These are phyloP conservation scores for Chaetomium sp. DNA, from an alignment of 2,329 filamentous ascomycete genomes.

Conservation along the genomic window DNA sequence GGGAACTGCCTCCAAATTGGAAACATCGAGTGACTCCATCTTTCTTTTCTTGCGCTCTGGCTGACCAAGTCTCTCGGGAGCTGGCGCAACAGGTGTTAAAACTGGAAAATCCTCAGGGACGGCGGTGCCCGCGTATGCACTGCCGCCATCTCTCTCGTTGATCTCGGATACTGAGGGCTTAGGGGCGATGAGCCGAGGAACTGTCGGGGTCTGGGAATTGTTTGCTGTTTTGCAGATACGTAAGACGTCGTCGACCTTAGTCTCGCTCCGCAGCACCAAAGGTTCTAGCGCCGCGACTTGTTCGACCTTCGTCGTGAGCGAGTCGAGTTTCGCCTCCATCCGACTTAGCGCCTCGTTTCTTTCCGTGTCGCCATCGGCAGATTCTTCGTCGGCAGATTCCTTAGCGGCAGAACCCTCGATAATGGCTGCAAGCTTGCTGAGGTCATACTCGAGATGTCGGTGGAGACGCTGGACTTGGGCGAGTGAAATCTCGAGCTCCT, in stretches of 20 bases:
- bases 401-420: neutral
- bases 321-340: constrained; percentile 1
- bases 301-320: neutral
- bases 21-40: neutral
- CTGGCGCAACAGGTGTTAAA: neutral
- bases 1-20: no score
- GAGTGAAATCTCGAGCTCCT: neutral
- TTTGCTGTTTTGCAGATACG: neutral
- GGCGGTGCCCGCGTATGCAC: no score
- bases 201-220: neutral
- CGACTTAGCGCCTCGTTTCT: neutral
- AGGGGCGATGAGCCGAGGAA: neutral
- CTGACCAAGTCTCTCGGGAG: neutral
- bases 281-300: neutral
- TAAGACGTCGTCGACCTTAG: neutral
- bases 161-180: neutral
- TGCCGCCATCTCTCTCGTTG: neutral
- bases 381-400: neutral
- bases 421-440: neutral
- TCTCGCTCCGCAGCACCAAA: neutral
- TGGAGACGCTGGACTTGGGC: neutral
- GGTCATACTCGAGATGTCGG: neutral
- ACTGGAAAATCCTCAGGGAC: no score
- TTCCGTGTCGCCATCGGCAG: neutral
- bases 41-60: neutral